Evolutionary conservation across 2,329 filamentous ascomycete genomes (phyloP).

Genomic region (Venturia nashicola): DNA sequence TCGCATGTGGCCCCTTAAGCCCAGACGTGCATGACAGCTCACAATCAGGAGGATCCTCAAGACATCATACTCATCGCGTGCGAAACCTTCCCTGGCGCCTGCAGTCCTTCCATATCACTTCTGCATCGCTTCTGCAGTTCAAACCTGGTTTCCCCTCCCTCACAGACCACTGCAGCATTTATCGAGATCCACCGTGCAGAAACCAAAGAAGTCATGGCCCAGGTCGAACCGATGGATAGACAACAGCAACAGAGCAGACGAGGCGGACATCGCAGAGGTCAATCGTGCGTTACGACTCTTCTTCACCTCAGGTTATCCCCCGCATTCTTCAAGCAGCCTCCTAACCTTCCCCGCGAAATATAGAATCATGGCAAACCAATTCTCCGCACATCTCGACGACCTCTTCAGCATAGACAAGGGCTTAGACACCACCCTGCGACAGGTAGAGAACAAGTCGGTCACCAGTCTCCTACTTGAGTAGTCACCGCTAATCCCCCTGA

Average conservation of each 20-base stretch:
- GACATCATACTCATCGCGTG: not conserved
- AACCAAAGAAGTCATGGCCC: not conserved
- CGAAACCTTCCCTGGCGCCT: not conserved
- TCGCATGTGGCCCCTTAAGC: not conserved
- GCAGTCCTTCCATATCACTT: not conserved
- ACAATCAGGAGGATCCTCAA: not conserved
- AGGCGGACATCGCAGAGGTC: constrained; percentile 5
- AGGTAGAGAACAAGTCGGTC: constrained; percentile 72
- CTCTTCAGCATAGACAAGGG: constrained; percentile 81
- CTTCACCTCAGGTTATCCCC: not conserved
- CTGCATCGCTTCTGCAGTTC: not conserved
- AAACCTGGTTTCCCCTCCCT: not conserved
- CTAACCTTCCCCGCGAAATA: constrained; percentile 1
- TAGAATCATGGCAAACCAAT: constrained; percentile 43
- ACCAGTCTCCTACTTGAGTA: not conserved
- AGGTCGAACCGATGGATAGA: not conserved
- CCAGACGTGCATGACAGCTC: not conserved
- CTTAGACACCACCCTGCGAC: constrained; percentile 58
- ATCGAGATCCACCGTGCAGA: not conserved
- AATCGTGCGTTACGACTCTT: not conserved
- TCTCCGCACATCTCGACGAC: constrained; percentile 75
- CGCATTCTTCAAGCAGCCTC: not conserved
- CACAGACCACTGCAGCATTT: not conserved
- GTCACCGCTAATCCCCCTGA: constrained; percentile 10
- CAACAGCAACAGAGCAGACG: not conserved